These are phyloP conservation scores for Ustilago lituana DNA, from an alignment of 1,284 basidiomycete genomes.

Conservation along the genomic window DNA sequence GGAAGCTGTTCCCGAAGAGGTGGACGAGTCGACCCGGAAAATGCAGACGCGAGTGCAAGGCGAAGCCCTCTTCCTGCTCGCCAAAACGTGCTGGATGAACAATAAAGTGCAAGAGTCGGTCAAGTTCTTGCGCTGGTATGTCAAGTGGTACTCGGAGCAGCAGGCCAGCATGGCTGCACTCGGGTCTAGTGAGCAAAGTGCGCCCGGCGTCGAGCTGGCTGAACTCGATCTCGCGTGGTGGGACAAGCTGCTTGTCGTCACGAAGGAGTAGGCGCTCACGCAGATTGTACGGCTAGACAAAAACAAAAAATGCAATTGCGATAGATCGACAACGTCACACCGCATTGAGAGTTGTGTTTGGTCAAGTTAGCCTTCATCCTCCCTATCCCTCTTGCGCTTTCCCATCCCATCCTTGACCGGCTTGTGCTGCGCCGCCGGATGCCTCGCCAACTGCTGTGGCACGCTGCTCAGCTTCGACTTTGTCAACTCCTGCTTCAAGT, in stretches of 20 bases:
- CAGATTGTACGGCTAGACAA: too few species aligned
- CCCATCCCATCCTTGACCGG: slow-evolving; percentile 23
- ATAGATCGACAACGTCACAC: too few species aligned
- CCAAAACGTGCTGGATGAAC: slow-evolving; percentile 25
- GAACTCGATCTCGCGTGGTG: slow-evolving; percentile 38
- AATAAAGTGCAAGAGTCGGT: slow-evolving; percentile 34
- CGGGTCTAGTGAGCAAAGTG: neutral
- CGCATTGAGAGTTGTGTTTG: neutral
- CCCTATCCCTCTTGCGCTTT: slow-evolving; percentile 39
- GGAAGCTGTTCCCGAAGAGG: too few species aligned
- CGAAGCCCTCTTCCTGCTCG: slow-evolving; percentile 26
- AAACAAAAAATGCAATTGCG: too few species aligned
- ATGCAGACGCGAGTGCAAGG: slow-evolving; percentile 40
- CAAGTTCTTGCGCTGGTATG: slow-evolving; percentile 36
- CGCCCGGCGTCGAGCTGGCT: slow-evolving; percentile 4
- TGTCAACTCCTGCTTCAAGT: slow-evolving; percentile 57
- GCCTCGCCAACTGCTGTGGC: slow-evolving; percentile 50
- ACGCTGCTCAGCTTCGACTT: slow-evolving; percentile 58
- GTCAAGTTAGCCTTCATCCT: slow-evolving; percentile 29
- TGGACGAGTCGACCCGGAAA: neutral
- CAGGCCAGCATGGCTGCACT: slow-evolving; percentile 9
- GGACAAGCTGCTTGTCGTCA: slow-evolving; percentile 27
- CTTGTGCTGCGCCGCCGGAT: slow-evolving; percentile 57
- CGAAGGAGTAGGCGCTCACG: neutral
- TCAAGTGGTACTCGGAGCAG: slow-evolving; percentile 36